Percentiles rank a stretch among this genome's conserved stretches.
phyloP scores from a whole-genome alignment of 2,329 filamentous ascomycete genomes.

The Apiospora koreana region DNA sequence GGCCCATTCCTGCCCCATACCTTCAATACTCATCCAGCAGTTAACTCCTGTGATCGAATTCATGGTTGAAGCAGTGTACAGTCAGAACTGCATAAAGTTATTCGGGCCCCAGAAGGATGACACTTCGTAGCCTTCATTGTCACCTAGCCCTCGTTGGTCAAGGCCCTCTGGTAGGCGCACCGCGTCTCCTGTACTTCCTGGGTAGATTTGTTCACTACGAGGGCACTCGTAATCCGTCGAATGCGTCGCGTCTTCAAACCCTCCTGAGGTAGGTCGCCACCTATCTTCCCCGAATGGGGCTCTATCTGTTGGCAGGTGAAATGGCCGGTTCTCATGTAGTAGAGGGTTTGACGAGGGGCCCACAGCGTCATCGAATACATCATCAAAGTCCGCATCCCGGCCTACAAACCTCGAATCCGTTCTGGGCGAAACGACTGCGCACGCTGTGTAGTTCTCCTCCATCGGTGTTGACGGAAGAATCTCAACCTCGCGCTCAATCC shows the following conservation, averaged over 20 bases:
- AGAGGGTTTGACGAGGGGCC: neutral
- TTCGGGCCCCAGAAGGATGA: constrained; percentile 44
- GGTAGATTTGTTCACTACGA: neutral
- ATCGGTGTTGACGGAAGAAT: neutral
- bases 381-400: neutral
- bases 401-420: neutral
- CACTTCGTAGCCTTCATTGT: constrained; percentile 31
- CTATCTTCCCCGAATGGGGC: neutral
- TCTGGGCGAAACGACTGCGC: neutral
- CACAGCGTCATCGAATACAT: neutral
- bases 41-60: neutral
- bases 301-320: neutral
- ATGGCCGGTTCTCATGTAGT: neutral
- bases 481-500: constrained; percentile 33
- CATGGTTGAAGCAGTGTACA: neutral
- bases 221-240: neutral
- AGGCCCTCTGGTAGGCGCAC: neutral
- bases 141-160: neutral
- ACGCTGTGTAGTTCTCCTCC: neutral
- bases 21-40: neutral
- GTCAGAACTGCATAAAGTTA: constrained; percentile 29
- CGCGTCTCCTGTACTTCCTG: neutral
- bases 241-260: neutral
- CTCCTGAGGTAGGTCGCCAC: neutral
- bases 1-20: neutral